Conservation (phyloP, 2,329 filamentous ascomycete genomes). For the Ophiocordyceps camponoti-rufipedis region DNA sequence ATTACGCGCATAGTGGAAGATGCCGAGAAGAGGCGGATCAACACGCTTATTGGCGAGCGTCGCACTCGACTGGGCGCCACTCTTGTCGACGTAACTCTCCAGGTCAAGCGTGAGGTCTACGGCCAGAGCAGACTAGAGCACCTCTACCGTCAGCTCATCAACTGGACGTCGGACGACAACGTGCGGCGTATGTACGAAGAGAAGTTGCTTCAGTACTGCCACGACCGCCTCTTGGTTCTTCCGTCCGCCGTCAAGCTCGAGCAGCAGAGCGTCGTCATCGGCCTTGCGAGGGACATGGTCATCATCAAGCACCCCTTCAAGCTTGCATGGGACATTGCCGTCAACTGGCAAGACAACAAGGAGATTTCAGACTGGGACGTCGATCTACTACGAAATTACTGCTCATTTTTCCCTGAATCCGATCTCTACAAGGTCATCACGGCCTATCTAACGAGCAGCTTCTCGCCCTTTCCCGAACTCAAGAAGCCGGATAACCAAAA, state of each 20-base stretch:
- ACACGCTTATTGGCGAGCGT: constrained; percentile 75
- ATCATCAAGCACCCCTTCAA: constrained; percentile 84
- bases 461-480: constrained; percentile 57
- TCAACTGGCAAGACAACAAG: constrained; percentile 76
- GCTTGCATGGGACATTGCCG: constrained; percentile 74
- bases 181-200: constrained; percentile 73
- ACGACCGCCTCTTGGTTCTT: constrained; percentile 57
- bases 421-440: constrained; percentile 69
- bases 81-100: constrained; percentile 62
- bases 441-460: constrained; percentile 63
- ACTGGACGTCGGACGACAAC: constrained; percentile 82
- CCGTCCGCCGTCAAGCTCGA: constrained; percentile 44
- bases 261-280: constrained; percentile 56
- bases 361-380: constrained; percentile 61
- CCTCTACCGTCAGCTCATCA: constrained; percentile 66
- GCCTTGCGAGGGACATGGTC: constrained; percentile 80
- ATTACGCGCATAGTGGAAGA: constrained; percentile 70
- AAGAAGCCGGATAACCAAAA: constrained; percentile 8
- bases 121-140: constrained; percentile 58
- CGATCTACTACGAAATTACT: constrained; percentile 62
- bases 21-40: constrained; percentile 79
- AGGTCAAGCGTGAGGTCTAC: constrained; percentile 78
- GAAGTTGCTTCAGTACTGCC: constrained; percentile 65
- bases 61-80: constrained; percentile 74
- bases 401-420: constrained; percentile 64